Evolutionary conservation across 2,329 filamentous ascomycete species (phyloP).

Genomic region (Botryotinia calthae): DNA sequence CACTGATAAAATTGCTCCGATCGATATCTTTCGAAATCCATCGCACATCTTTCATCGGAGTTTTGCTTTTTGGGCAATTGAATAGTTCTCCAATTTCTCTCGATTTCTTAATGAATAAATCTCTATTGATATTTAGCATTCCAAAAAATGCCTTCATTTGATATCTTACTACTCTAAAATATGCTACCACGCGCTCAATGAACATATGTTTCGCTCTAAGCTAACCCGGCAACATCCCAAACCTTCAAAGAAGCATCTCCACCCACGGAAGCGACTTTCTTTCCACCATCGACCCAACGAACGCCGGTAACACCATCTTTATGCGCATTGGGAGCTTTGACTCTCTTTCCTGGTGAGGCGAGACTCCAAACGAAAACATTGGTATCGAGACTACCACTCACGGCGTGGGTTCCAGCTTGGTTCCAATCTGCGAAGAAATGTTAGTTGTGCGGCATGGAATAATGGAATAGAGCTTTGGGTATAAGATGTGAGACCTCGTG

Average conservation of each 20-base stretch:
- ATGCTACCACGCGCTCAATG: background rate
- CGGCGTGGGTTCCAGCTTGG: constrained; percentile 70
- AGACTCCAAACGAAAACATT: constrained; percentile 93
- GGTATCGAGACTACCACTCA: constrained; percentile 83
- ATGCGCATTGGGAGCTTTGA: constrained; percentile 85
- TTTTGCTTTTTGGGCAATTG: background rate
- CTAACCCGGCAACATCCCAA: constrained; percentile 66
- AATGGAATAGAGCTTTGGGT: background rate
- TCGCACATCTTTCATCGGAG: background rate
- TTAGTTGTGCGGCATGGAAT: background rate
- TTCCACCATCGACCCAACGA: constrained; percentile 66
- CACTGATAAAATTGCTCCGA: background rate
- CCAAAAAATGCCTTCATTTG: background rate
- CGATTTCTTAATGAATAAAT: background rate
- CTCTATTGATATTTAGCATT: background rate
- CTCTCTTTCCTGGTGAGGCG: constrained; percentile 74
- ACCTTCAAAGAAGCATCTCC: constrained; percentile 89
- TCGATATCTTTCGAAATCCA: background rate
- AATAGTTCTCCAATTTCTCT: background rate
- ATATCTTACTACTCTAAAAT: background rate
- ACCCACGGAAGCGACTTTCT: constrained; percentile 73
- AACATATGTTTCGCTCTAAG: constrained; percentile 38
- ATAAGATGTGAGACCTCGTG: background rate
- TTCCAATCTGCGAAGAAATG: constrained; percentile 62
- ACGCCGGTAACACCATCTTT: constrained; percentile 94